Conservation (phyloP, 176 grass and related monocot genomes). For the Bromus sterilis region DNA sequence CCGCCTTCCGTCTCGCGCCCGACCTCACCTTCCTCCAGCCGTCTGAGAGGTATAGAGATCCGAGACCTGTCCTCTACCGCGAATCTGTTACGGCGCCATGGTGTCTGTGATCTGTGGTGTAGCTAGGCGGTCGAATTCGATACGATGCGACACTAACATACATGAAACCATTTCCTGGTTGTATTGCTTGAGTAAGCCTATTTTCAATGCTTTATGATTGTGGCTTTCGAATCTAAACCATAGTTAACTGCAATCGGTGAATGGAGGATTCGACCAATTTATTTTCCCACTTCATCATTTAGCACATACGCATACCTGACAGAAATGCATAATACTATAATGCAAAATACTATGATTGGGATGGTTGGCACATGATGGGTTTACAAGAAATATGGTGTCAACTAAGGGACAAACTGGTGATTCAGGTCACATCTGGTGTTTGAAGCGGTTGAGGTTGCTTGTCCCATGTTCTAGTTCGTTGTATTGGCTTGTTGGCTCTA, state of each 20-base stretch:
- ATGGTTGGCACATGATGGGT: neutral
- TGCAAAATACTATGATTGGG: too few relatives aligned
- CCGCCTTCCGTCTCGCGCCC: conserved; percentile 79
- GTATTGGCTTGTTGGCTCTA: too few relatives aligned
- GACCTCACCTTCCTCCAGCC: conserved; percentile 88
- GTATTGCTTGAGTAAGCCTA: neutral
- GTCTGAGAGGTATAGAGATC: conserved; percentile 59
- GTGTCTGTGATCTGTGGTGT: neutral
- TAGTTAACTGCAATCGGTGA: neutral
- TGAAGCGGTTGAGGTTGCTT: too few relatives aligned
- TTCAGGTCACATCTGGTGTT: too few relatives aligned
- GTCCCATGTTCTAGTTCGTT: too few relatives aligned
- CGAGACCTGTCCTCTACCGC: neutral
- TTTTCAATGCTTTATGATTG: neutral
- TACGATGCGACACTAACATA: neutral
- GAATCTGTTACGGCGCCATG: neutral
- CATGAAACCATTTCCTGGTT: neutral
- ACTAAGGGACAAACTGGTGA: neutral
- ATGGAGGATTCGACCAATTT: neutral
- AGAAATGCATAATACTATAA: neutral
- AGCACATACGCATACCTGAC: neutral
- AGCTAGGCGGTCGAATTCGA: neutral
- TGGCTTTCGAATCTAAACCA: neutral
- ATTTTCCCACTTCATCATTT: neutral
- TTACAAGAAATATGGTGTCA: neutral